Evolutionary conservation across 768 basidiomycete species (phyloP).

Genomic region (Trametes punicea): DNA sequence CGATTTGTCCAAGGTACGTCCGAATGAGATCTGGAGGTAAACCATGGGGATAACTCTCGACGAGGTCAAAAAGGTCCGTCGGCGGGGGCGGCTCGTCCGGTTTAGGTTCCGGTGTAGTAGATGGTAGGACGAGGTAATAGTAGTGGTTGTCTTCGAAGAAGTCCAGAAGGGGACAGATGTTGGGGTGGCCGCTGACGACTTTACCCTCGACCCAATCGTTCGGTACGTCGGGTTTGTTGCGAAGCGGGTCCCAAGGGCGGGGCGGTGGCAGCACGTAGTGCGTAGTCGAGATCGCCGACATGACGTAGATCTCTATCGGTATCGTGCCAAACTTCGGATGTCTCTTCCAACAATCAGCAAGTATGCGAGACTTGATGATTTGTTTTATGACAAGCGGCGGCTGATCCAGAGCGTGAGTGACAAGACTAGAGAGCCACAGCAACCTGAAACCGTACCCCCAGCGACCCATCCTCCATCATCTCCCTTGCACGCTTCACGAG

Average conservation of each 20-base stretch:
- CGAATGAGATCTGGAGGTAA: constrained; percentile 71
- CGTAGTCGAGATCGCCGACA: constrained; percentile 84
- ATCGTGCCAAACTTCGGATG: constrained; percentile 94
- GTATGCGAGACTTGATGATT: constrained; percentile 95
- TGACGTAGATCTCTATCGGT: constrained; percentile 95
- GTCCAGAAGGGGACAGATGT: constrained; percentile 90
- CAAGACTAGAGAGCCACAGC: constrained; percentile 3
- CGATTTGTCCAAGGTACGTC: constrained; percentile 89
- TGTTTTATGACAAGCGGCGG: constrained; percentile 94
- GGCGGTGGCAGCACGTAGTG: constrained; percentile 74
- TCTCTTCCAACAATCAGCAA: constrained; percentile 99
- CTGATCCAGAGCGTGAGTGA: constrained; percentile 38
- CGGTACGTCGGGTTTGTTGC: constrained; percentile 33
- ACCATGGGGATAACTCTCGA: constrained; percentile 85
- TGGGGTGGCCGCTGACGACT: constrained; percentile 85
- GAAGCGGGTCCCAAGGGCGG: constrained; percentile 82
- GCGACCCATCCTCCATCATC: constrained; percentile 64
- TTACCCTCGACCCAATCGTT: constrained; percentile 67
- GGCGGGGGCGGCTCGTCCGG: constrained; percentile 53
- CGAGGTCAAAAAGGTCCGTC: constrained; percentile 92
- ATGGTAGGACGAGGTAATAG: constrained; percentile 91
- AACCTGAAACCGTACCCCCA: constrained; percentile 63
- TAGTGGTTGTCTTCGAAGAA: constrained; percentile 97
- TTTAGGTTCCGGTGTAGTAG: constrained; percentile 56
- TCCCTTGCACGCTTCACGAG: constrained; percentile 89